Base-by-base conservation (phyloP, 1,139 yeast genomes). In the Hemisphaericaspora xylofermentans region DNA sequence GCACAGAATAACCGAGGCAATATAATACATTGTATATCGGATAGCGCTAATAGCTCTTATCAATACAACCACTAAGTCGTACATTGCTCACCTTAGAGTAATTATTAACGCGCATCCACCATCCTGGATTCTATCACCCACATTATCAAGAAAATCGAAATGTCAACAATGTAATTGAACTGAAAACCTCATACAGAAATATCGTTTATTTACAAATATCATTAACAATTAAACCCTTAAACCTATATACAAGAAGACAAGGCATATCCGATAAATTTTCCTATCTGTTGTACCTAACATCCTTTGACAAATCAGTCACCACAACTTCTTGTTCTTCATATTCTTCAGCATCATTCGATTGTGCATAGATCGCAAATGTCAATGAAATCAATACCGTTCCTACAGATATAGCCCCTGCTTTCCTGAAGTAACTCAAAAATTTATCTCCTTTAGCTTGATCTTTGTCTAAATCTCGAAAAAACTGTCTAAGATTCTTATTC, bases 311-410 rank as follows among this genome's bases (percentile, higher is more conserved):
- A 26, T 26, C 16, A 4, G 39, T 43, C 2, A 56, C 36, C 12
- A 46, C 33, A 3, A 10, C 24, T 3, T 19, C 15, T 17, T 16
- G 47, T 13, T 32, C 48, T 13, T 36, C 36, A 24, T 43, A 35
- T n/a, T 46, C 51, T 6, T 35, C 43, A 17, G 48, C 53, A 2
- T 31, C 39, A 7, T 27, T 35, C 14, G 55, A 51, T 14, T 47
- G 45, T 17, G 51, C 55, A 33, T 44, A 46, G 4, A 56, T 49
- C 35, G 71, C 66, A 62, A 65, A 68, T 26, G 61, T 54, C 33
- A 71, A 50, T 41, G 69, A 62, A 28, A 64, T 64, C 8, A 71
- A 36, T 1, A 68, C 71, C 6, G 61, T 56, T 4, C 66, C 45
- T 4, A 66, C 52, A 1, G 76, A 66, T 6, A 57, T 49, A 1